These are phyloP conservation scores for Zelonia costaricensis DNA, from an alignment of 208 protist species.

Conservation along the genomic window DNA sequence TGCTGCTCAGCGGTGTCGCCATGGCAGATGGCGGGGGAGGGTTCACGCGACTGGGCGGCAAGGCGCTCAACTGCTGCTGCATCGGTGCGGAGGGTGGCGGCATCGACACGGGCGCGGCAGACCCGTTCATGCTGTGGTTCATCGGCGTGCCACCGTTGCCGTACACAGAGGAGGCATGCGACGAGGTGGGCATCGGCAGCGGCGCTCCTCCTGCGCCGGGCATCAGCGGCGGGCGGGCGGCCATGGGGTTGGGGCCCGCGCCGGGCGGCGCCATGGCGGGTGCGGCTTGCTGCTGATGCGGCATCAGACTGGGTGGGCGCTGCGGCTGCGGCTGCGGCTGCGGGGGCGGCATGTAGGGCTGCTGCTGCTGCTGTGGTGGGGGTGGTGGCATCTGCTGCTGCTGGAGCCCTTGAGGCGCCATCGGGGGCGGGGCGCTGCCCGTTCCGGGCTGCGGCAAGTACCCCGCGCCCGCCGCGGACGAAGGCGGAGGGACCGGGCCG, in stretches of 20 bases:
- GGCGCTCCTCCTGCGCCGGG: not conserved
- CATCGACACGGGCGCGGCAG: not conserved
- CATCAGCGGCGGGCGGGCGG: conserved; percentile 3
- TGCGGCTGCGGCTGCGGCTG: conserved; percentile 7
- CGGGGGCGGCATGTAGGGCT: not conserved
- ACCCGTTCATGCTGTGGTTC: not conserved
- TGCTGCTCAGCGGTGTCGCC: not conserved
- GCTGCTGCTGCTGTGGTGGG: not conserved
- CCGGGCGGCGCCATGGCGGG: too few species aligned
- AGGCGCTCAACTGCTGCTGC: not conserved
- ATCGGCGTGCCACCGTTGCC: not conserved
- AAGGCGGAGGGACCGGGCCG: too few species aligned
- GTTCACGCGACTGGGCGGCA: conserved; percentile 14
- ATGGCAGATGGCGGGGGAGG: not conserved
- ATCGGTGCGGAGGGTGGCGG: not conserved
- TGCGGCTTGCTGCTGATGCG: too few species aligned
- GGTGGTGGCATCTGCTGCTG: not conserved
- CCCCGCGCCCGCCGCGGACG: not conserved
- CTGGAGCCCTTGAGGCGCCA: not conserved
- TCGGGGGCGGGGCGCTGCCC: too few species aligned
- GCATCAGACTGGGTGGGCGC: conserved; percentile 3
- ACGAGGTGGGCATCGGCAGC: conserved; percentile 5
- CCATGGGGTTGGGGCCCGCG: conserved; percentile 10
- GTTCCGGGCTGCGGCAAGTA: conserved; percentile 9
- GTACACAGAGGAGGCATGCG: not conserved